Evolutionary conservation across 805 yeast species (phyloP), one percentile per base, ranked within the genome.

Genomic region (Pichia phayaonensis): DNA sequence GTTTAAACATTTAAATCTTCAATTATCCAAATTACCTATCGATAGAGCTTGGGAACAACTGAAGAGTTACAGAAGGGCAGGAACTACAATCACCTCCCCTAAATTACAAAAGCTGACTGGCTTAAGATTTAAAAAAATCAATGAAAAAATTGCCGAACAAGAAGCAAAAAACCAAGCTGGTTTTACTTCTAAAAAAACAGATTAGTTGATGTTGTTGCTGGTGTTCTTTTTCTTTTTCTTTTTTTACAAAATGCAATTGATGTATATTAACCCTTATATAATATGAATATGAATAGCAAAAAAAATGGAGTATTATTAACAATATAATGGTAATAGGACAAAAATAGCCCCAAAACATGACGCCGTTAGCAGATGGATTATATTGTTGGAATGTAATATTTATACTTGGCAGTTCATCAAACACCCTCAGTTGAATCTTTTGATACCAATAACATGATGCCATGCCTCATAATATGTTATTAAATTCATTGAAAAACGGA

Each of bases 21-120:
- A 47, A 11, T 45, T 56, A 40, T 26, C 45, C 54, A 79, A 73
- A 62, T 68, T 54, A 62, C 67, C 59, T 62, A 68, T 56, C n/a
- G 13, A 40, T 4, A 70, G 71, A 43, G 61, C 73, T 43, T 66
- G 62, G 45, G 72, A 64, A 16, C 66, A 66, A 48, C 76, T 84
- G 59, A 84, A 80, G 64, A 75, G 79, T 54, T 84, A 78, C 66
- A 81, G 92, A 72, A 75, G 76, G 56, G 81, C 64, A 57, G 94
- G 95, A 40, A 78, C 86, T 42, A 68, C 76, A 56, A 73, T 74
- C 48, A 67, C 78, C 12, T 69, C 73, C 52, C 78, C 70, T 7
- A 64, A 58, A 27, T 59, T 81, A 46, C 54, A 61, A 29, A 66
- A 65, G 27, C 61, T 77, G 42, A 74, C 71, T 24, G 62, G 62